Conservation (phyloP, 2,329 filamentous ascomycete species). For the Aspergillus quadrilineatus region DNA sequence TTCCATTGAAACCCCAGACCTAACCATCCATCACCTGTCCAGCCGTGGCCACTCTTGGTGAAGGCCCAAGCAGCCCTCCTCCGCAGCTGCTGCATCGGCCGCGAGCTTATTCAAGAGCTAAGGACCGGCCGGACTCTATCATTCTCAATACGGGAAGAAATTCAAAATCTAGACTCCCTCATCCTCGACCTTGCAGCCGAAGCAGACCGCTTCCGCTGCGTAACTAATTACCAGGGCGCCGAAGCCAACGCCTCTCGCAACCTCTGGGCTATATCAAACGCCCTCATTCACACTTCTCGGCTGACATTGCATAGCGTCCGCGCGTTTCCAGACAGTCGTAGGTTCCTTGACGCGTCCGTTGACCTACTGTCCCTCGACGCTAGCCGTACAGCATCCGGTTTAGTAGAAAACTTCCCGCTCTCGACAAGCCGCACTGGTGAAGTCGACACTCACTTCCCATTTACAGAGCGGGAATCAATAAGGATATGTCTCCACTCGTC, state of each 20-base stretch:
- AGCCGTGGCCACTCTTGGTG: constrained; percentile 18
- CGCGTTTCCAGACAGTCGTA: not conserved
- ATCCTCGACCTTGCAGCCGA: no score
- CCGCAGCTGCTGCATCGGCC: constrained; percentile 3
- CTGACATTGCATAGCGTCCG: not conserved
- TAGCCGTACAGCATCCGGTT: not conserved
- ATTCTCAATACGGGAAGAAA: no score
- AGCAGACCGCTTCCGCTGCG: no score
- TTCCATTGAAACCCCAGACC: not conserved
- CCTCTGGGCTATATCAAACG: not conserved
- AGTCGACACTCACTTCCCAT: not conserved
- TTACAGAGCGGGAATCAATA: not conserved
- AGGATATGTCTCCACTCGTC: constrained; percentile 2
- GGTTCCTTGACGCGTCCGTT: not conserved
- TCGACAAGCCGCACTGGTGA: not conserved
- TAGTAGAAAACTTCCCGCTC: not conserved
- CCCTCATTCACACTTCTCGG: not conserved
- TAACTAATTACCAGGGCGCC: no score
- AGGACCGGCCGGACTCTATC: no score
- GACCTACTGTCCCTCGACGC: not conserved
- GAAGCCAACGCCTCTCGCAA: not conserved
- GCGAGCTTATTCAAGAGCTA: not conserved
- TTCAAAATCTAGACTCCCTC: no score
- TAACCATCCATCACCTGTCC: not conserved
- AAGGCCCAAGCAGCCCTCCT: constrained; percentile 21